Conservation (phyloP, 2,329 filamentous ascomycete species). For the Colletotrichum navitas region DNA sequence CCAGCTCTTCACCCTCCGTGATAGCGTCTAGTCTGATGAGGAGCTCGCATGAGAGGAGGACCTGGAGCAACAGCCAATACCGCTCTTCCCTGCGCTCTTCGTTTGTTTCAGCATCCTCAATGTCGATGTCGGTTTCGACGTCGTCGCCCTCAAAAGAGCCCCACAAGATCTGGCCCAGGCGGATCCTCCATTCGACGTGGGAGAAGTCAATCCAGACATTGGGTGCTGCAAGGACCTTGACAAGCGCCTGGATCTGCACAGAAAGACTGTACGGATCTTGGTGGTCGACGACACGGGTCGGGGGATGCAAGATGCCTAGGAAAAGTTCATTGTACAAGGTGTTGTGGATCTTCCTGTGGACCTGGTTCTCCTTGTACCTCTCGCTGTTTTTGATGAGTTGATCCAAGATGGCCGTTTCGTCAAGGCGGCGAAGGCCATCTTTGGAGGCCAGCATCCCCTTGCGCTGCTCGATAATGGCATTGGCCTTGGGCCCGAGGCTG, state of each 20-base stretch:
- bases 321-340: conserved; percentile 73
- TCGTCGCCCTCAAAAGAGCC: conserved; percentile 65
- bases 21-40: conserved; percentile 73
- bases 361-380: conserved; percentile 66
- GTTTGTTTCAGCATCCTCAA: conserved; percentile 61
- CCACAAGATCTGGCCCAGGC: conserved; percentile 80
- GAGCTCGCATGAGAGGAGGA: conserved; percentile 74
- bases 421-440: conserved; percentile 67
- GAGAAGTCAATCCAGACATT: conserved; percentile 83
- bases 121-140: conserved; percentile 65
- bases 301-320: conserved; percentile 68
- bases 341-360: conserved; percentile 61
- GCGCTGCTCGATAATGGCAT: conserved; percentile 68
- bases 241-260: conserved; percentile 77
- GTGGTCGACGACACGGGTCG: conserved; percentile 67
- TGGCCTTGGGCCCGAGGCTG: conserved; percentile 66
- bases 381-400: conserved; percentile 68
- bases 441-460: conserved; percentile 66
- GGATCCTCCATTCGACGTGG: conserved; percentile 79
- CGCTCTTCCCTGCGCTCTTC: conserved; percentile 71
- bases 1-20: conserved; percentile 70
- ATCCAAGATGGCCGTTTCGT: conserved; percentile 70
- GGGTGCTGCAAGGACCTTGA: conserved; percentile 73
- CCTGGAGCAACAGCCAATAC: conserved; percentile 76
- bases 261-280: conserved; percentile 73